Evolutionary conservation across 2,329 filamentous ascomycete genomes (phyloP), one percentile per base, ranked within the genome.

Genomic region (Onygenales sp.): DNA sequence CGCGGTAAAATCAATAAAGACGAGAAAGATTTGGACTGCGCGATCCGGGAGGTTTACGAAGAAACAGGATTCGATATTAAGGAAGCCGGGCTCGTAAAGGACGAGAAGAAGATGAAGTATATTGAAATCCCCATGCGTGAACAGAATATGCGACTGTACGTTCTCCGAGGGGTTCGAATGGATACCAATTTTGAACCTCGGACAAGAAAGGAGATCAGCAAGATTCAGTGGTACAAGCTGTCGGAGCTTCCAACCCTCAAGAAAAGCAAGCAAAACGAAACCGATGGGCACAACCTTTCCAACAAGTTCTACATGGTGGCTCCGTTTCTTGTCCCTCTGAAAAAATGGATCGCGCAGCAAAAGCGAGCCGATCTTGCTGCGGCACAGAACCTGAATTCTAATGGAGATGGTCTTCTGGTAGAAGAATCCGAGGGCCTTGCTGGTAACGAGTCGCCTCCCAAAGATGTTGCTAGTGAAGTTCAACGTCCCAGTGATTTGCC

Each of bases 301-400:
- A 90, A 88, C 68, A 96, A 92, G 65, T 97, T 96, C 67, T 98
- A 96, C 71, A 96, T 97, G 88, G 93, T 98, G 14, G 90, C 90
- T 0, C 91, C 92, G 0, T 98, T 98, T 65, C 76, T 97, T 52
- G 83, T 83, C 1, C 87, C 84, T 5, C 71, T 98, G 48, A 91
- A 89, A 70, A 89, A 88, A 67, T 97, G 91, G 91, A 89, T 97
- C 46, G 75, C 83, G n/a, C 81, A 86, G 58, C 88, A 95, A 70
- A 86, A 82, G 74, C 90, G 85, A 70, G 77, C 79, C n/a, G 87
- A 88, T 61, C 74, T 75, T 48, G 47, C 44, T 5, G 51, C 54
- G 36, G 33, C 65, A 73, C 14, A 65, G 72, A 13, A 72, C 74
- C 11, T 21, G 40, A 13, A 44, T 37, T 27, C 32, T 31, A 68